Base-by-base conservation (phyloP, 305 asterid species). In the Fraxinus albicans region DNA sequence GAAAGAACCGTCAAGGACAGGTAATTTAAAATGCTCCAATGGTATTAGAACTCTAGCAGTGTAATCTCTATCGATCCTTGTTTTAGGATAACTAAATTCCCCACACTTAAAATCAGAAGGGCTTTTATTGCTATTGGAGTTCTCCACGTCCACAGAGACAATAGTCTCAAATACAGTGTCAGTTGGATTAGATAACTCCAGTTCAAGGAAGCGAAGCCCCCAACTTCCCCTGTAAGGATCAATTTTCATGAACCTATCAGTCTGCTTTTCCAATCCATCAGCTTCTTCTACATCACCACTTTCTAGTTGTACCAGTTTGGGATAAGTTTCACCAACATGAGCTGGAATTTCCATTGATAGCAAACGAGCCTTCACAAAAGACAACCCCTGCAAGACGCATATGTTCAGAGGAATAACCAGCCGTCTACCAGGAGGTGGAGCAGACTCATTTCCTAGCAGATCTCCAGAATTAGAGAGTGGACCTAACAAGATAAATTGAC, bases 151-250 rank as follows among this genome's bases (percentile, higher is more conserved):
- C 80, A 96, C 94, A 5, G 97, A 93, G 74, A 96, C 98, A 34
- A 93, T 91, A 80, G 93, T 90, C 91, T 96, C 98, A 79, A 96
- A 96, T 85, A 93, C 97, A 65, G 94, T 92, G 86, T 96, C 99
- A 34, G 99, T 96, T 40, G 97, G 98, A 88, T 96, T 96, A 85
- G 90, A 94, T 85, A 94, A 82, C 90, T 96, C 98, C 84, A 96
- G 82, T 84, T 96, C 98, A 83, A 96, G 98, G 83, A 96, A 94
- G 77, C 97, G 98, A 67, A 94, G 89, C 53, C 98, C 99, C 99
- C 98, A 96, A 89, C 99, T 94, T 88, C 99, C 99, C 88, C 98
- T 91, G 90, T 92, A 92, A 78, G 99, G 99, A 87, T 96, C 98
- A 36, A 96, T 91, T 89, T 93, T 94, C 96, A 94, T 88, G 84